A percentile compares a stretch with the other conserved stretches of the same genome.
phyloP scores from a whole-genome alignment of 2,329 filamentous ascomycete species.

The Xylariaceae sp. region DNA sequence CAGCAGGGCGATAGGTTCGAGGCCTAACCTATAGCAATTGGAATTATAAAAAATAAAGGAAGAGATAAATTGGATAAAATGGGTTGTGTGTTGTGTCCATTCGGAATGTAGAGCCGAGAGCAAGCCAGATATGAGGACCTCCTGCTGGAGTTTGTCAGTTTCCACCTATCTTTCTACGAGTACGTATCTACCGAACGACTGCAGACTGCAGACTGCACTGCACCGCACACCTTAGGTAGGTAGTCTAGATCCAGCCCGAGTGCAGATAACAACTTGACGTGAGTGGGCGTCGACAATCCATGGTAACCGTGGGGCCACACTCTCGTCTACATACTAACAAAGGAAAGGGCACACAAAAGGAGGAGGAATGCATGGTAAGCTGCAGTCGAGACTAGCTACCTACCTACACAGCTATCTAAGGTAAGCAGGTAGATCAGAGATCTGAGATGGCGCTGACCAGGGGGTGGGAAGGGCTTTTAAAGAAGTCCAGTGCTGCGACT shows the following conservation, averaged over 20 bases:
- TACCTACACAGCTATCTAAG: too few relatives aligned
- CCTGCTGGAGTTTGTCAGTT: not conserved
- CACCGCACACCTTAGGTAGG: not conserved
- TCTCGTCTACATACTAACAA: not conserved
- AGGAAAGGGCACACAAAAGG: not conserved
- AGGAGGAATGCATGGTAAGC: not conserved
- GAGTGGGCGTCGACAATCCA: not conserved
- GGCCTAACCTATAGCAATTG: too few relatives aligned
- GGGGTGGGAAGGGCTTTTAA: not conserved
- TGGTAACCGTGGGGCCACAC: not conserved
- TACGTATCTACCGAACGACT: not conserved
- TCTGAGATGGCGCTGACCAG: slow-evolving; percentile 12
- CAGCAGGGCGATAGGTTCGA: not conserved
- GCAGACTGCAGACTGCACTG: too few relatives aligned
- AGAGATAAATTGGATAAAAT: not conserved
- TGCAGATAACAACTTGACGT: slow-evolving; percentile 1
- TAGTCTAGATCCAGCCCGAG: not conserved
- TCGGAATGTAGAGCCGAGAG: slow-evolving; percentile 4
- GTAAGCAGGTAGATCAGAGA: slow-evolving; percentile 11
- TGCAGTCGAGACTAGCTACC: slow-evolving; percentile 6
- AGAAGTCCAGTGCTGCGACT: slow-evolving; percentile 3
- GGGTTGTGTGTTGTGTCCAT: not conserved
- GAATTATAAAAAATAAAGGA: not conserved
- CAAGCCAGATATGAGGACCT: not conserved
- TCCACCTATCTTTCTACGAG: not conserved